phyloP scores from a whole-genome alignment of 2,329 filamentous ascomycete species.

The Fusarium praegraminearum region DNA sequence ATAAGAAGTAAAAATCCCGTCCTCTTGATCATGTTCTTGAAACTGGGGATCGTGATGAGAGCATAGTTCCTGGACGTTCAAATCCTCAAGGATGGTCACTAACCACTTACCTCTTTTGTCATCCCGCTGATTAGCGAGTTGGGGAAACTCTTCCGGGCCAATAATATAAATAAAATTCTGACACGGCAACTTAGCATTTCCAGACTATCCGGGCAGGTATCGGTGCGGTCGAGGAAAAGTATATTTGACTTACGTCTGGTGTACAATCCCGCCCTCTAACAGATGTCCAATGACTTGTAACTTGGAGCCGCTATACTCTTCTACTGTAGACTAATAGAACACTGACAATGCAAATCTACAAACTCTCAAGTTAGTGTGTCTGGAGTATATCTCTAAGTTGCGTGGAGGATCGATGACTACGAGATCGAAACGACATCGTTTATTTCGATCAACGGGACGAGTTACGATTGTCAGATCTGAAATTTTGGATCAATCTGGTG shows the following conservation, averaged over 20 bases:
- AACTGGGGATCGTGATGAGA: neutral
- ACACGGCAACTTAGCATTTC: neutral
- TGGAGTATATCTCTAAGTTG: constrained; percentile 17
- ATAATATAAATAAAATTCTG: neutral
- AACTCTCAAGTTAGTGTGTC: constrained; percentile 13
- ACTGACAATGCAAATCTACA: constrained; percentile 12
- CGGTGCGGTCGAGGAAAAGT: neutral
- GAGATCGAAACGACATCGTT: constrained; percentile 7
- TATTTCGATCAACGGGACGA: neutral
- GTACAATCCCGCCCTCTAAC: neutral
- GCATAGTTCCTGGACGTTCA: constrained; percentile 12
- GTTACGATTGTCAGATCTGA: neutral
- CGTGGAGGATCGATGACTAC: constrained; percentile 30
- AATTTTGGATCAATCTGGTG: neutral
- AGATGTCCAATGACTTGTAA: constrained; percentile 1
- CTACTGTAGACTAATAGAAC: neutral
- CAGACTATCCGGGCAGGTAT: neutral
- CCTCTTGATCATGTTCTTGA: neutral
- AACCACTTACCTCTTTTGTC: constrained; percentile 5
- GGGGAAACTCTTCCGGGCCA: constrained; percentile 5
- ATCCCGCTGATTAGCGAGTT: constrained; percentile 28
- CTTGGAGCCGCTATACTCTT: constrained; percentile 10
- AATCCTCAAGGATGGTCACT: constrained; percentile 3
- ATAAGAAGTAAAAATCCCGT: constrained; percentile 2
- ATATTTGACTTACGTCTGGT: neutral